Evolutionary conservation across 768 basidiomycete species (phyloP), one percentile per base, ranked within the genome.

Genomic region (Pulveroboletus sp.): DNA sequence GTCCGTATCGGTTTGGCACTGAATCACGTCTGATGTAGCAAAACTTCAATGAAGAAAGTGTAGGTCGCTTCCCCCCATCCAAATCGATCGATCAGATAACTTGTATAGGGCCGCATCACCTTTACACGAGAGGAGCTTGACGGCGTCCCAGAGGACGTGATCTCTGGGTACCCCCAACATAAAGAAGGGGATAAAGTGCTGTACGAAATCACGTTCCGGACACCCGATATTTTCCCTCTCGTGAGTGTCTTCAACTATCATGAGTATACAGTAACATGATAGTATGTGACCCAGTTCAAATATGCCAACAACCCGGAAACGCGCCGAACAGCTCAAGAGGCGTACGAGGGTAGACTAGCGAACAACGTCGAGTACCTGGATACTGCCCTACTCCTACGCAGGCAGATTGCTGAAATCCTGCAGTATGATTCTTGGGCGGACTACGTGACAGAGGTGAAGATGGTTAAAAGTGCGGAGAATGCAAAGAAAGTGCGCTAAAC

Each of bases 11-110:
- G 36, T 34, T 6, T 24, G 13, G 13, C 32, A 25, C 32, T 45
- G 29, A 46, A 37, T 36, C 14, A 5, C 17, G 23, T n/a, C 9
- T 39, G 21, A 37, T 53, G 38, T 49, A 88, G 85, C 90, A 87
- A 84, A 90, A 91, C 70, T 90, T 86, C 71, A 92, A 92, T 58
- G 90, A 94, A 66, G 91, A 94, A 62, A 84, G 85, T 36, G 89
- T 87, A 55, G 42, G 73, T 57, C 12, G 7, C 6, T 38, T 23
- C 12, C 7, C 6, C 11, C 29, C 12, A 6, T 21, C 1, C 9
- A 9, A 13, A 17, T 29, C 25, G 40, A 38, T 43, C 14, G 36
- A 34, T 41, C 47, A 19, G 39, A 47, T 41, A n/a, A 60, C 14
- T 40, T 17, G 1, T 37, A 17, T 46, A 90, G 87, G 81, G 77